A percentile compares a stretch with the other conserved stretches of the same genome.
Conservation (phyloP, 2,329 filamentous ascomycete genomes). For the Cryphonectria japonica region DNA sequence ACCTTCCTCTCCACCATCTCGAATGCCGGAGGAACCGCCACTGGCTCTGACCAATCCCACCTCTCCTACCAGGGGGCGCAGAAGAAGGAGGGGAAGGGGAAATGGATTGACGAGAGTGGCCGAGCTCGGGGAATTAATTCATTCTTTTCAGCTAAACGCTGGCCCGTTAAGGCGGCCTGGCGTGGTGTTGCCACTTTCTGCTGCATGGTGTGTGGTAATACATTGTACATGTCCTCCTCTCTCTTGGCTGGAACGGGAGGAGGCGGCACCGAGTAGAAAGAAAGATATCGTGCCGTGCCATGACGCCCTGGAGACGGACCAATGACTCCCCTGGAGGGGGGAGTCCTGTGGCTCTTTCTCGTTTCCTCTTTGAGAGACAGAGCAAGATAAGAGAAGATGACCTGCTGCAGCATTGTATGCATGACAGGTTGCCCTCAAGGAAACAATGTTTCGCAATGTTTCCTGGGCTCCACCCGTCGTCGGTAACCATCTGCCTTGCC, state of each 20-base stretch:
- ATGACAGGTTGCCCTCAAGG: background rate
- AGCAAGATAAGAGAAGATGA: background rate
- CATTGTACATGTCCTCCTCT: background rate
- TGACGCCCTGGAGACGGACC: background rate
- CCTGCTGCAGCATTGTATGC: background rate
- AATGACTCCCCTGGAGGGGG: background rate
- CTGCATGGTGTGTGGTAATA: background rate
- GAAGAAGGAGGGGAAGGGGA: background rate
- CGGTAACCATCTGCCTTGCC: background rate
- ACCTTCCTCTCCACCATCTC: background rate
- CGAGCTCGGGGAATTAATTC: background rate
- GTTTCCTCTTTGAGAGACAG: no score
- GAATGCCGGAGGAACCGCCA: background rate
- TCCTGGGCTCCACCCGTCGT: background rate
- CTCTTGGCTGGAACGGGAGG: background rate
- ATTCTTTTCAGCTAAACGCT: slow-evolving; percentile 24
- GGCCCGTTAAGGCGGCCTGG: slow-evolving; percentile 28
- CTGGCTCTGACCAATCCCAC: background rate
- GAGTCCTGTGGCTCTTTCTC: background rate
- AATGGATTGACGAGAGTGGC: background rate
- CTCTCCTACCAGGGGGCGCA: background rate
- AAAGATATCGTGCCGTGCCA: background rate
- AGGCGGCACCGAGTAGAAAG: background rate
- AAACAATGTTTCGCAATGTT: background rate
- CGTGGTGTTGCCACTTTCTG: slow-evolving; percentile 15